phyloP scores from a whole-genome alignment of 306 rosid genomes.

The Casuarina cunninghamiana region DNA sequence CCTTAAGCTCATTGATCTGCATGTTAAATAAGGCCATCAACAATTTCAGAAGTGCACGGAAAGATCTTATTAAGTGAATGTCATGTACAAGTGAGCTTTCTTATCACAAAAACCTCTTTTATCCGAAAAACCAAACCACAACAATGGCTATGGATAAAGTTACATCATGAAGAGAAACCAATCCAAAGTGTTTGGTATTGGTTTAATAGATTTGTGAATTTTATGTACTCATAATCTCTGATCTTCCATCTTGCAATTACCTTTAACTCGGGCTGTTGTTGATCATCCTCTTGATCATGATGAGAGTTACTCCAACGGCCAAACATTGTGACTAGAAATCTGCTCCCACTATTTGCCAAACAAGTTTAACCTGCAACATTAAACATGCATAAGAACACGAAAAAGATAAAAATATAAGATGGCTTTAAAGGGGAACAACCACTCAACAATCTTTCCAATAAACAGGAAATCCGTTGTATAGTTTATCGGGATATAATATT shows the following conservation, averaged over 20 bases:
- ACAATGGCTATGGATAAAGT: neutral
- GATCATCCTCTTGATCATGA: constrained; percentile 36
- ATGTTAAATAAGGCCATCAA: neutral
- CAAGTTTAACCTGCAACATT: constrained; percentile 16
- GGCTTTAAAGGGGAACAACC: neutral
- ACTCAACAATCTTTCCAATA: neutral
- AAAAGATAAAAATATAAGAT: neutral
- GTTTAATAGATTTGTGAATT: neutral
- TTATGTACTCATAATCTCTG: neutral
- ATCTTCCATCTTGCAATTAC: constrained; percentile 7
- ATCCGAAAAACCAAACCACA: neutral
- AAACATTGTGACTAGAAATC: constrained; percentile 30
- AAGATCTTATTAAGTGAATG: neutral
- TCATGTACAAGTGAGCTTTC: neutral
- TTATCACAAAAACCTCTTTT: neutral
- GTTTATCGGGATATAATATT: neutral
- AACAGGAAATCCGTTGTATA: neutral
- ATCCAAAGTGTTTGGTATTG: neutral
- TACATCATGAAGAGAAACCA: neutral
- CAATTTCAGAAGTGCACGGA: neutral
- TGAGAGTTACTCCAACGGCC: constrained; percentile 36
- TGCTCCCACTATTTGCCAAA: neutral
- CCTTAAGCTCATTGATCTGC: constrained; percentile 69
- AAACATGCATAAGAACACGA: neutral
- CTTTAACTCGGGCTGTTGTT: constrained; percentile 29